Conservation (phyloP, 768 basidiomycete genomes). For the Cyclocybe cylindracea region DNA sequence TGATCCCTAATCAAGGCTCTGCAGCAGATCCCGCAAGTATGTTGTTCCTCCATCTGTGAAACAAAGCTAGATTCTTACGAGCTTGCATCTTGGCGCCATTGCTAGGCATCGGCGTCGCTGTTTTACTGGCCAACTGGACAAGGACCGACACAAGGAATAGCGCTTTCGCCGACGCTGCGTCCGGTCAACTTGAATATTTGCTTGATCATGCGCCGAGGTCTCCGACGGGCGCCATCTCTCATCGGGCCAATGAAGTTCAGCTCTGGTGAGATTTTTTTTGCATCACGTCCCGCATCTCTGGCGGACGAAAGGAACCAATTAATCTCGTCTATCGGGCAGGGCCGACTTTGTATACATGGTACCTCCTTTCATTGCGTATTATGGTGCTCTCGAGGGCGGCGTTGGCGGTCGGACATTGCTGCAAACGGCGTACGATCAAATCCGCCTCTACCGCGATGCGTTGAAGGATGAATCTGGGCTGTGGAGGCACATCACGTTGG, state of each 20-base stretch:
- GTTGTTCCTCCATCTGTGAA: slow-evolving; percentile 12
- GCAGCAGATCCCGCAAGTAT: slow-evolving; percentile 64
- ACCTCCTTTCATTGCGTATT: slow-evolving; percentile 69
- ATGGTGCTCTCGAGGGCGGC: slow-evolving; percentile 47
- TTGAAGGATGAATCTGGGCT: slow-evolving; percentile 48
- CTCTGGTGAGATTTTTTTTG: slow-evolving; percentile 40
- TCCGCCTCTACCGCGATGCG: slow-evolving; percentile 54
- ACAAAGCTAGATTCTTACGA: slow-evolving; percentile 1
- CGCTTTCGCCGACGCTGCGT: slow-evolving; percentile 42
- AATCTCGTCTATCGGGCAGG: slow-evolving; percentile 29
- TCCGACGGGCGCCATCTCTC: slow-evolving; percentile 58
- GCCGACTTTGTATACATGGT: slow-evolving; percentile 64
- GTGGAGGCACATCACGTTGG: slow-evolving; percentile 58
- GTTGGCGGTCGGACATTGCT: slow-evolving; percentile 35
- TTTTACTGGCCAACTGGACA: slow-evolving; percentile 57
- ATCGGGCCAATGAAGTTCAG: slow-evolving; percentile 52
- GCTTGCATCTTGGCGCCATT: slow-evolving; percentile 2
- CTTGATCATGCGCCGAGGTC: slow-evolving; percentile 44
- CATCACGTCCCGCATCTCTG: background rate
- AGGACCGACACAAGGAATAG: slow-evolving; percentile 30
- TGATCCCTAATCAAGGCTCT: slow-evolving; percentile 49
- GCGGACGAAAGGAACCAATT: background rate
- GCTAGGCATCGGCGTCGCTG: slow-evolving; percentile 51
- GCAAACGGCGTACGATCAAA: slow-evolving; percentile 56
- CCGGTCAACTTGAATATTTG: slow-evolving; percentile 49